These are phyloP conservation scores for Pythium biforme DNA, from an alignment of 352 stramenopile genomes.

Conservation along the genomic window DNA sequence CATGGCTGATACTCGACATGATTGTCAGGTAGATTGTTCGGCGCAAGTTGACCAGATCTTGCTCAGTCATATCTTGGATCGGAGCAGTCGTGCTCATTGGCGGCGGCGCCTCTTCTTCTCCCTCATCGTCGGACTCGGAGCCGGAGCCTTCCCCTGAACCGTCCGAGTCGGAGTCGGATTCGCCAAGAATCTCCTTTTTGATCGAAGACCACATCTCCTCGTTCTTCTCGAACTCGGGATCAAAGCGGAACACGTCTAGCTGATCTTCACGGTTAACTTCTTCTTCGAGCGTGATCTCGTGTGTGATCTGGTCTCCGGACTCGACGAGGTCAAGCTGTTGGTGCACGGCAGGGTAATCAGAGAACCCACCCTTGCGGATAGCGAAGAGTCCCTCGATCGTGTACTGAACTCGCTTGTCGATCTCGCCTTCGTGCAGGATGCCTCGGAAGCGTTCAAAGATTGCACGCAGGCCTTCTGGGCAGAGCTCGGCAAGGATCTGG, in stretches of 20 bases:
- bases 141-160: conserved; percentile 3
- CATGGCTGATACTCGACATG: conserved; percentile 98
- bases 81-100: conserved; percentile 15
- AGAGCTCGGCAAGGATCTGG: conserved; percentile 81
- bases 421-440: conserved; percentile 96
- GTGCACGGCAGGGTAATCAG: conserved; percentile 92
- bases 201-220: conserved; percentile 96
- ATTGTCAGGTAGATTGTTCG: conserved; percentile 99
- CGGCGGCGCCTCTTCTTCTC: conserved; percentile 36
- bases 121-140: conserved; percentile 56
- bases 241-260: conserved; percentile 95
- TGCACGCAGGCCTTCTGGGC: conserved; percentile 89
- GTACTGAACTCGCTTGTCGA: conserved; percentile 98
- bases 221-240: conserved; percentile 95
- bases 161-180: conserved; percentile 85
- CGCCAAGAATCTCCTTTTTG: conserved; percentile 96
- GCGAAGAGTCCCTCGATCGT: conserved; percentile 98
- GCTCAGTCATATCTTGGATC: conserved; percentile 97
- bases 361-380: conserved; percentile 94
- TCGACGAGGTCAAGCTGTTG: conserved; percentile 98
- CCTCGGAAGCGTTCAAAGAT: conserved; percentile 97
- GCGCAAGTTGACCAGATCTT: conserved; percentile 97
- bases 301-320: conserved; percentile 98
- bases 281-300: conserved; percentile 97
- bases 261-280: conserved; percentile 95